Evolutionary conservation across 768 basidiomycete species (phyloP).

Genomic region (Psilocybe subaeruginosa): DNA sequence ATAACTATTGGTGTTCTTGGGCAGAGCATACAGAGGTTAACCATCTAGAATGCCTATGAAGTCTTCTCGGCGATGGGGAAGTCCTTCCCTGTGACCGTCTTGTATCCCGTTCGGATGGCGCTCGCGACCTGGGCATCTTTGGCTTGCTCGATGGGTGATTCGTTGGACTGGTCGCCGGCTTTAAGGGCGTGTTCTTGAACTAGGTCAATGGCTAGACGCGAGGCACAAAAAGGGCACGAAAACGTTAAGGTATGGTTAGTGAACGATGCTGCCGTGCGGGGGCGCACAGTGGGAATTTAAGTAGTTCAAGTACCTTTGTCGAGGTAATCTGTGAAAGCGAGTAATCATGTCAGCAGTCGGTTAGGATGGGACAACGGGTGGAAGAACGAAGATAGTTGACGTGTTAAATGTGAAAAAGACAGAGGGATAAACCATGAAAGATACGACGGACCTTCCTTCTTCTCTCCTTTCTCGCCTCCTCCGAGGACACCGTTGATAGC

Average conservation of each 20-base stretch:
- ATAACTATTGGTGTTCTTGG: too few relatives aligned
- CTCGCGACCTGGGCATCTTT: constrained; percentile 33
- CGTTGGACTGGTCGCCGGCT: constrained; percentile 31
- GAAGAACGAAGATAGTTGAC: not conserved
- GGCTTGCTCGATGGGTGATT: constrained; percentile 31
- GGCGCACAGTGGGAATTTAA: not conserved
- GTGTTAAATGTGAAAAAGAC: not conserved
- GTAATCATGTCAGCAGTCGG: not conserved
- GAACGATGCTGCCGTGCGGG: not conserved
- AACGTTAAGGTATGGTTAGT: not conserved
- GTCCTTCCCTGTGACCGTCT: constrained; percentile 25
- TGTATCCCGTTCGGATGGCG: constrained; percentile 26
- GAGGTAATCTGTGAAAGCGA: not conserved
- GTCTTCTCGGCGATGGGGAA: constrained; percentile 2
- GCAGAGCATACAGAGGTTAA: too few relatives aligned
- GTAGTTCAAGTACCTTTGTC: not conserved
- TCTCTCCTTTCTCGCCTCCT: not conserved
- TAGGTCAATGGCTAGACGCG: constrained; percentile 18
- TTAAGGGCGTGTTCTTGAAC: constrained; percentile 23
- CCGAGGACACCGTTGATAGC: not conserved
- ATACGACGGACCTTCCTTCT: not conserved
- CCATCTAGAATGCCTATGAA: too few relatives aligned
- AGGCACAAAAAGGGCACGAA: not conserved
- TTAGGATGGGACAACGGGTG: not conserved
- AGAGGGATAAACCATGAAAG: too few relatives aligned